Evolutionary conservation across 2,329 filamentous ascomycete species (phyloP), one percentile per base, ranked within the genome.

Genomic region (Aspergillus japonicus): DNA sequence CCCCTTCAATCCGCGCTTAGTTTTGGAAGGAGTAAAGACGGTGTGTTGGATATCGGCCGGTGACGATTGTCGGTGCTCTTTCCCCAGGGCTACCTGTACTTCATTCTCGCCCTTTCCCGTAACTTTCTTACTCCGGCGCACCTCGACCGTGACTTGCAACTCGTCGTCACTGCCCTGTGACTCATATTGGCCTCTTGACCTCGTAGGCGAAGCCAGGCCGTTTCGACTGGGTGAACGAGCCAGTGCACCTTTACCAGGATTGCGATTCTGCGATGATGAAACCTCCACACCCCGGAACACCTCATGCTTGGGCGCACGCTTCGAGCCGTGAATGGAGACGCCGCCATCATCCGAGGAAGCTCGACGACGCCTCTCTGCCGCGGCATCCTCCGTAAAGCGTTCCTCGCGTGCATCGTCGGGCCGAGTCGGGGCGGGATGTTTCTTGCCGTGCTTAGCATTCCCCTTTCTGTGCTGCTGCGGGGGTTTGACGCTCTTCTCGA

Each of bases 121-220:
- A 48, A 52, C 19, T 35, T 59, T 53, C 21, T 56, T 62, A n/a
- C 44, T 59, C 49, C 42, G 50, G 24, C 50, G 54, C 42, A 71
- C 71, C 5, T 75, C 75, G 44, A 65, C 71, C 10, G 67, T 74
- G 11, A 75, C 75, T 58, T 78, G 76, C 2, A 78, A 60, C 57
- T 74, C 76, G 67, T 78, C 76, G 5, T 75, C 68, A 57, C 76
- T 78, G 44, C 78, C 76, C 44, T 69, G 65, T n/a, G 56, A 51
- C 24, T 62, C 64, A 19, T 57, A 59, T 39, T 24, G 14, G 19
- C 50, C 63, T 33, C 7, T 59, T 44, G 2, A 31, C 57, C 51
- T 63, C 56, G 12, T 16, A 26, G 11, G n/a, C 3, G 31, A 14
- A 33, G 24, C 24, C 10, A 29, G 2, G 12, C 23, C 8, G 4